Evolutionary conservation across 345 rosid genomes (phyloP), one percentile per base, ranked within the genome.

Genomic region (Eutrema heterophyllum): DNA sequence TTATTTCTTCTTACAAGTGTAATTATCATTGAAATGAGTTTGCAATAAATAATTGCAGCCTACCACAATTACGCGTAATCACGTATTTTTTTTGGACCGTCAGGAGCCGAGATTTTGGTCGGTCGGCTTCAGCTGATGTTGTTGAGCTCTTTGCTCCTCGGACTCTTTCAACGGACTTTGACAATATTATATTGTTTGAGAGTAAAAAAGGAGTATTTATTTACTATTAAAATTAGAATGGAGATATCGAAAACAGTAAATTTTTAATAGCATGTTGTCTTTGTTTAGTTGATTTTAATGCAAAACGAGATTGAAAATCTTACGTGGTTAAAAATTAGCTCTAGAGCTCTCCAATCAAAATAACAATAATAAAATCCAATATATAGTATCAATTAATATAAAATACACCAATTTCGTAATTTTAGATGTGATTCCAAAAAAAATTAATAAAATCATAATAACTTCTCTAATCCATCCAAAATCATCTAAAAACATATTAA

Each of bases 41-140:
- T 59, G 3, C 1, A 26, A 27, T 27, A 15, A 55, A 36, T 39
- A 49, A 53, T 32, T 30, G 63, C 14, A 32, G 55, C 5, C 55
- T 60, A 75, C 79, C 74, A 33, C 56, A 54, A 69, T 46, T 62
- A 63, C 80, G 80, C 80, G 80, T 76, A 70, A 44, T 76, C 60
- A 69, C 71, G 70, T 76, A 45, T 53, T 41, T 45, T 5, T 5
- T 14, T 8, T 1, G 33, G 68, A 16, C 70, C 33, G 62, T 15
- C 27, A 36, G 26, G 33, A 75, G 79, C 62, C 61, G 61, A 40
- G n/a, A 29, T 27, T 35, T 64, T 74, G 18, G 60, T 41, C 21
- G 66, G 65, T 48, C 78, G 67, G 72, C 64, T 73, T 73, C 4
- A 73, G 35, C 70, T 54, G 30, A 44, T 52, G 70, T 52, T 52